These are phyloP conservation scores for Colletotrichum neosansevieriae DNA, from an alignment of 2,329 filamentous ascomycete genomes.

Conservation along the genomic window DNA sequence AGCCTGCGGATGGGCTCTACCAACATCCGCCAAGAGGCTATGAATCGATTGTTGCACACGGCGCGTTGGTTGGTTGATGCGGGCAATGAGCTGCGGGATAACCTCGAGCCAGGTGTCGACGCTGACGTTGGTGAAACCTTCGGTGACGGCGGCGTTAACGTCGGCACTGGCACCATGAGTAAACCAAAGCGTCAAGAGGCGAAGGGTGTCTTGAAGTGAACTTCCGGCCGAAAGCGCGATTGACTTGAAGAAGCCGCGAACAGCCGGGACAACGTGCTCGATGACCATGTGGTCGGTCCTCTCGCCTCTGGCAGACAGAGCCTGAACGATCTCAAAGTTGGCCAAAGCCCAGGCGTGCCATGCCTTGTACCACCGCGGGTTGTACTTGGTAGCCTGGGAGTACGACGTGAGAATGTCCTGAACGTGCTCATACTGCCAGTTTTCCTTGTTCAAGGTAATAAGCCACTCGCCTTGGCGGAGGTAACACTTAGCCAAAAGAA, in stretches of 20 bases:
- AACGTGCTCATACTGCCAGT: constrained; percentile 89
- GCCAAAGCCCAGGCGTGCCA: constrained; percentile 99
- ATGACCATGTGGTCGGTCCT: constrained; percentile 75
- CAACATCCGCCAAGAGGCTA: constrained; percentile 90
- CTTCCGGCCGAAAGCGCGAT: constrained; percentile 92
- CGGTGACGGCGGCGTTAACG: constrained; percentile 88
- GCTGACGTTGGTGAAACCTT: constrained; percentile 91
- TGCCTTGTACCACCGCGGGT: constrained; percentile 97
- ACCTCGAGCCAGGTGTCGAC: constrained; percentile 99
- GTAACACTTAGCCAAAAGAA: constrained; percentile 93
- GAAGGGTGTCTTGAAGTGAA: constrained; percentile 93
- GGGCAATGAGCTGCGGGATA: constrained; percentile 95
- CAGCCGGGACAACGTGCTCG: constrained; percentile 92
- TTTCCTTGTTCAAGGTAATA: constrained; percentile 83
- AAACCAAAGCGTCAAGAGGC: constrained; percentile 96
- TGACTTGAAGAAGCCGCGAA: constrained; percentile 97
- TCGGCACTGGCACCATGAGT: constrained; percentile 89
- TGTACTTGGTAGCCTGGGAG: constrained; percentile 90
- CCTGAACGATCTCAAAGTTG: constrained; percentile 98
- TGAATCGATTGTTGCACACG: constrained; percentile 92
- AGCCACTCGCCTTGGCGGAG: constrained; percentile 98
- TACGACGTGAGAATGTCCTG: constrained; percentile 93
- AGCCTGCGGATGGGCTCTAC: constrained; percentile 93
- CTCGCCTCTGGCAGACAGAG: constrained; percentile 71
- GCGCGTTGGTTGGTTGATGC: constrained; percentile 95